Base-by-base conservation (phyloP, 2,329 filamentous ascomycete species). In the Chrysosporium queenslandicum region DNA sequence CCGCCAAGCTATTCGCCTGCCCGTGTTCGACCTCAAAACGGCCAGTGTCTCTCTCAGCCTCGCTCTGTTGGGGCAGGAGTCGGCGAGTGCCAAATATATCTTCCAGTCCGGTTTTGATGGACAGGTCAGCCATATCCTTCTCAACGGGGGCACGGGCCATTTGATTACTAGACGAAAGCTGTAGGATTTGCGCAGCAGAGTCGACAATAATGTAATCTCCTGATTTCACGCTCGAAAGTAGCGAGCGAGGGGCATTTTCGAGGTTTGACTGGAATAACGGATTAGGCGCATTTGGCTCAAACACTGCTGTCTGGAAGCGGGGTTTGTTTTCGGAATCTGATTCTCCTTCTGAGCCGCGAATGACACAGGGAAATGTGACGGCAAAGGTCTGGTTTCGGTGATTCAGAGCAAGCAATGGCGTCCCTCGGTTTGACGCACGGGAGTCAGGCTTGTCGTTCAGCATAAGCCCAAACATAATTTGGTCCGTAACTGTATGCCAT, bases 401-500 rank as follows among this genome's bases (percentile, higher is more conserved):
- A 62, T 94, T 86, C 47, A 86, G 77, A n/a, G 87, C 84, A 8
- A 96, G 74, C 42, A 64, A 57, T 23, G 66, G 63, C 36, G 55
- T 57, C 27, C 4, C 21, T 27, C 57, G 20, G 48, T 46, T 21
- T 51, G 42, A 25, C 21, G 8, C 6, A 4, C 16, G 32, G 18
- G 49, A 16, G 4, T 18, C 21, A 21, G 9, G 12, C 25, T 49
- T 29, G 56, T 53, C 47, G 51, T 69, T 74, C 12, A 89, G 70
- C 23, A 77, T 71, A 47, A 85, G 74, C 46, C 80, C 80, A 62
- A 85, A 88, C 32, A 80, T 77, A 43, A 90, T 75, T 59, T 83
- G 78, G 61, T 94, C 86, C 47, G 82, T 76, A 6, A 97, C 86
- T 9, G 94, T 77, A 66, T 98, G 86, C 74, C 88, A 95, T 32